These are phyloP conservation scores for Wickerhamomyces ciferrii DNA, from an alignment of 805 yeast species.

Conservation along the genomic window DNA sequence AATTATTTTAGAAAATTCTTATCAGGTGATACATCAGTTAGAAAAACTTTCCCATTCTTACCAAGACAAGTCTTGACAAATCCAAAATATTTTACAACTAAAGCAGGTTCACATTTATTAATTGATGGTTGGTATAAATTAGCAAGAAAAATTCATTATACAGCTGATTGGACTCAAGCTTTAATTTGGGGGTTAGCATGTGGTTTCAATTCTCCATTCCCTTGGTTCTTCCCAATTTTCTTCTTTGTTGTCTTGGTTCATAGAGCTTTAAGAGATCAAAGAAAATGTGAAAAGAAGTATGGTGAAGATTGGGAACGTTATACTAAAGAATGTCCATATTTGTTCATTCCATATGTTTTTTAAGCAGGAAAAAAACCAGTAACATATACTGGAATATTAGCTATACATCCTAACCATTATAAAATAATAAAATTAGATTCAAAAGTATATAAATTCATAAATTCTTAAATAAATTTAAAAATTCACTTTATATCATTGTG, in stretches of 20 bases:
- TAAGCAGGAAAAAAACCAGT: constrained; percentile 22
- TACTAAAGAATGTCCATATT: constrained; percentile 81
- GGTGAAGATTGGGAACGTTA: constrained; percentile 94
- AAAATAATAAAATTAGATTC: no score
- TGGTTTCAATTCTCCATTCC: constrained; percentile 83
- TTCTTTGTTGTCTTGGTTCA: constrained; percentile 84
- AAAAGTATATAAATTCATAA: no score
- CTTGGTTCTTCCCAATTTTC: constrained; percentile 94
- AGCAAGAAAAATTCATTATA: constrained; percentile 93
- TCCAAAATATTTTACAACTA: constrained; percentile 82
- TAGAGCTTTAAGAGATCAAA: constrained; percentile 83
- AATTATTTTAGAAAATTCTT: constrained; percentile 80
- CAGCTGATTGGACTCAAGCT: constrained; percentile 88
- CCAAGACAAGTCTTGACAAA: constrained; percentile 78
- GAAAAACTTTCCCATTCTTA: constrained; percentile 91
- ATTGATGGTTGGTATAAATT: constrained; percentile 93
- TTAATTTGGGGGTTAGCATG: constrained; percentile 89
- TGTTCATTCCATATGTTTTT: constrained; percentile 84
- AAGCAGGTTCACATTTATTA: constrained; percentile 76
- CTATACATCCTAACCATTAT: no score
- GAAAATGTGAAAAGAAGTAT: constrained; percentile 80
- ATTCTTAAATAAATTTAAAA: no score
- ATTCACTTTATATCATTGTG: no score
- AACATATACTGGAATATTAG: no score
- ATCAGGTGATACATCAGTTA: constrained; percentile 70